Base-by-base conservation (phyloP, 169 alveolate genomes). In the Cryptosporidium viatorum region DNA sequence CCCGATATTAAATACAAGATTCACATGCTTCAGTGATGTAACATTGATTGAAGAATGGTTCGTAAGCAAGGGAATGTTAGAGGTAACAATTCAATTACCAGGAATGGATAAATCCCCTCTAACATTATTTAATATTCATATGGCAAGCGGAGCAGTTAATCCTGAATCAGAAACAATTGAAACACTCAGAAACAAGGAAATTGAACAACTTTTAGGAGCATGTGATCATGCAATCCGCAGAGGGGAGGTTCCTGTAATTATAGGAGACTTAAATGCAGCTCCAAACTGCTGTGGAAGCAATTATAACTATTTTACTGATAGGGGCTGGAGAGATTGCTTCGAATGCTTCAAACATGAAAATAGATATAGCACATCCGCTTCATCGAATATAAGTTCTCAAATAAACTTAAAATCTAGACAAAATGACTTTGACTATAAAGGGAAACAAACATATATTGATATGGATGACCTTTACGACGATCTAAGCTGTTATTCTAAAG, bases 261-360 rank as follows among this genome's bases (percentile, higher is more conserved):
- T 96, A 58, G 98, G 98, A 8, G 98, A 96, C 75, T 86, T 96
- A 39, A 96, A 96, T 75, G 98, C 98, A 8, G 96, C 97, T 14
- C 97, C 98, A 10, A 93, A 95, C 84, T 85, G 91, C 35, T 96
- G 97, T 60, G 96, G 97, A 41, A 93, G 95, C 71, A 96, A 96
- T 84, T 96, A 96, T 93, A 86, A 92, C 58, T 94, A 93, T 43
- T 95, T 95, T 73, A 89, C 93, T 70, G 95, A 96, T 91, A 89
- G 94, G 35, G 98, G 98, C 2, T 96, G 97, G 97, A 91, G 92
- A 84, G 97, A 96, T 86, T 93, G 97, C 85, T 96, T 93, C 75
- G 85, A 92, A 26, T 62, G 16, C 10, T 31, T 62, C 7, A 50
- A 29, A 29, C 33, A 67, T 21, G 89, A 80, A 59, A 29, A 31